Base-by-base conservation (phyloP, 176 grass and related monocot species). In the Zoysia japonica region DNA sequence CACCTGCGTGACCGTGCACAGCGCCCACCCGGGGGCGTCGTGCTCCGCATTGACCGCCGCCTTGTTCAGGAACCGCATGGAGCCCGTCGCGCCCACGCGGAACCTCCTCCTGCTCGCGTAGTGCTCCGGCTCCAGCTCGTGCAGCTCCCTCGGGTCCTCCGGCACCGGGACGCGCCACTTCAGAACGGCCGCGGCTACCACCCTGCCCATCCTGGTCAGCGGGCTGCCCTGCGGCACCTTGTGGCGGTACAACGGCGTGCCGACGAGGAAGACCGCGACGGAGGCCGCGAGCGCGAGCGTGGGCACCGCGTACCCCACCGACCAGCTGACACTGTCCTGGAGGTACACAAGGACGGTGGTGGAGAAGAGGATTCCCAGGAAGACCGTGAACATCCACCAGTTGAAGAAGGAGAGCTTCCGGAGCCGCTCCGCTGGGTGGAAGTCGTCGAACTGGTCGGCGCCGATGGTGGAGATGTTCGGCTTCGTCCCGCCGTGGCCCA, bases 381-480 rank as follows among this genome's bases (percentile, higher is more conserved):
- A 98, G 37, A 94, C 80, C 74, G 82, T 92, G 86, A 88, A 84
- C 87, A 94, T 92, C 95, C 92, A 98, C 95, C 95, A 98, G 75
- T 92, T 98, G 87, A 98, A 98, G 76, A 98, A 98, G 65, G 92
- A 98, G 38, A 89, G 90, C 80, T 94, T 97, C 4, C 88, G 85
- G 53, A 81, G 76, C 67, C 74, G 84, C 82, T 97, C 95, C 63
- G 81, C 75, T 15, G 89, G 80, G 88, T 94, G 55, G 47, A 90
- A 92, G 55, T 89, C 92, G 70, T 97, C 95, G 60, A 98, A 98
- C 84, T 94, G 95, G 85, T 94, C 91, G 3, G 95, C 95, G 43
- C 92, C 95, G 14, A 98, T 92, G 55, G 95, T 98, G 1, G 92
- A 94, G 81, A 98, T 86, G 85, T 97, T 97, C 4, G 92, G 89